phyloP scores from a whole-genome alignment of 192 early-diverging fungal genomes.

The Backusella morwellensis region DNA sequence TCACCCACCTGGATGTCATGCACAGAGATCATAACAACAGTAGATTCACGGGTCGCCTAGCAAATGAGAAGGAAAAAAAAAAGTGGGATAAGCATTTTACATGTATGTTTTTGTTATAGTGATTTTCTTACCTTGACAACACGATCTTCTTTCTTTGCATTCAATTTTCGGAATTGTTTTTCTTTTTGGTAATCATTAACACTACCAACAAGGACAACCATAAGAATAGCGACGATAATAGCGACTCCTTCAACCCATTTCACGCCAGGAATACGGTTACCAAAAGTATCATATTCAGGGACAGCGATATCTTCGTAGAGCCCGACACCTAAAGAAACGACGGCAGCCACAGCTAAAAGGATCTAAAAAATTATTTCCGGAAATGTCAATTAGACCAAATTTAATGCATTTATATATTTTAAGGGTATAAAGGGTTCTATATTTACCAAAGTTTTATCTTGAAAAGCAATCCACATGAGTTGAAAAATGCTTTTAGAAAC shows the following conservation, averaged over 20 bases:
- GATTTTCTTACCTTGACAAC: constrained; percentile 63
- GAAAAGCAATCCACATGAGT: constrained; percentile 77
- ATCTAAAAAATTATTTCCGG: constrained; percentile 25
- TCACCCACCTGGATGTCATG: constrained; percentile 90
- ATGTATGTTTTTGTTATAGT: neutral
- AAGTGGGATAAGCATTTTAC: neutral
- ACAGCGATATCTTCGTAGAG: constrained; percentile 75
- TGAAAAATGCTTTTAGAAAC: constrained; percentile 66
- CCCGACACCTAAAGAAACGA: constrained; percentile 79
- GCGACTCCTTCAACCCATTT: constrained; percentile 90
- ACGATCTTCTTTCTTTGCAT: constrained; percentile 85
- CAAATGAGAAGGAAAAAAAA: neutral
- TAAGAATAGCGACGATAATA: constrained; percentile 75
- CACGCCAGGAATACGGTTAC: constrained; percentile 48
- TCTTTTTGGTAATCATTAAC: constrained; percentile 89
- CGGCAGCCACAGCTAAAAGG: constrained; percentile 70
- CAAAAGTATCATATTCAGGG: constrained; percentile 38
- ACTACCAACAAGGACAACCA: constrained; percentile 75
- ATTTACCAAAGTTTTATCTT: constrained; percentile 73
- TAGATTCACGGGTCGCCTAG: constrained; percentile 70
- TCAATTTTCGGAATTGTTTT: constrained; percentile 78
- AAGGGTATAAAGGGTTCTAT: neutral
- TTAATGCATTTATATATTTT: neutral
- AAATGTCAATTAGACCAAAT: constrained; percentile 4
- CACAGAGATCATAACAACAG: constrained; percentile 65